Base-by-base conservation (phyloP, 1,139 yeast species). In the Dujonia santamariae region DNA sequence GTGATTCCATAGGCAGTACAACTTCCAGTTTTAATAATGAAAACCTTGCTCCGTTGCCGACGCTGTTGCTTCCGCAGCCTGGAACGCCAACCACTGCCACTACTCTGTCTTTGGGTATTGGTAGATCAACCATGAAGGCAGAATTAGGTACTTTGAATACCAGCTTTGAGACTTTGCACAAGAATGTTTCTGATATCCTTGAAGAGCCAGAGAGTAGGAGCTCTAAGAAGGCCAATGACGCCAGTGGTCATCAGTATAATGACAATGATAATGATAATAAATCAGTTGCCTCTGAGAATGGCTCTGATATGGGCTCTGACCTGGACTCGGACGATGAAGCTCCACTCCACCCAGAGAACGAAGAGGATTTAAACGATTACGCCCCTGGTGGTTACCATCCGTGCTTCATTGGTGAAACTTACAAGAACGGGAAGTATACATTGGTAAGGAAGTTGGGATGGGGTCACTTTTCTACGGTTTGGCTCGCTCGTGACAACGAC, bases 321-420 rank as follows among this genome's bases (percentile, higher is more conserved):
- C 68, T 61, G 17, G 66, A 59, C 3, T 67, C 59, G 7, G 64
- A 56, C 19, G 68, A 61, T 2, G 53, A 46, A 2, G 56, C 53
- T 8, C 58, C 62, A 1, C 58, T 67, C 15, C 61, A 67, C 31
- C 66, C 73, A 12, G 72, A 69, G 31, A 74, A 75, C 41, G 94
- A 84, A 53, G 94, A 84, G 53, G 78, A 76, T 41, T 65, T 69
- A 19, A 68, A 71, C 31, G 96, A 87, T 52, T 87, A 87, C 56
- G 72, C 77, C 37, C 72, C 75, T 13, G 96, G 96, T 4, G 96
- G 96, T 1, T 87, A 87, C 56, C 96, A 87, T 49, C 94, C 96
- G 0, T 88, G 88, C 19, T 71, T 63, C 41, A 72, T 84, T 28
- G 95, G 95, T 11, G 96, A 87, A 51, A 59, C 61, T 13, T 83